Evolutionary conservation across 2,329 filamentous ascomycete genomes (phyloP).

Genomic region (Myriosclerotinia scirpicola): DNA sequence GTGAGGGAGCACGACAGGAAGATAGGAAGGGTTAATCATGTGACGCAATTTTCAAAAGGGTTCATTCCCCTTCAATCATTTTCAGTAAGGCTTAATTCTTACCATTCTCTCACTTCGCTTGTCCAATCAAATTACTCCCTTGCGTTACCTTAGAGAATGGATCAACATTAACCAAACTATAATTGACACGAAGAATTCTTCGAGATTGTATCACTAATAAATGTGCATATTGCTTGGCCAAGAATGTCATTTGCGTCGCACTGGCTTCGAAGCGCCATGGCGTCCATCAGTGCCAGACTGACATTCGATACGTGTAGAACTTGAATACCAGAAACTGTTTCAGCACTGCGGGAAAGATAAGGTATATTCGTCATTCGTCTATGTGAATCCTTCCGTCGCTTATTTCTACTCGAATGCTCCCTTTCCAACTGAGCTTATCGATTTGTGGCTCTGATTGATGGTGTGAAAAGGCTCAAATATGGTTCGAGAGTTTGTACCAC

Average conservation of each 20-base stretch:
- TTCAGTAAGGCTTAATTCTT: constrained; percentile 14
- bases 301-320: constrained; percentile 19
- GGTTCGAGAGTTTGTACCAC: constrained; percentile 22
- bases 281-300: constrained; percentile 18
- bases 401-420: constrained; percentile 13
- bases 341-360: constrained; percentile 14
- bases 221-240: constrained; percentile 19
- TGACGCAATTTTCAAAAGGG: constrained; percentile 17
- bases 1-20: constrained; percentile 25
- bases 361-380: constrained; percentile 22
- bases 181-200: constrained; percentile 21
- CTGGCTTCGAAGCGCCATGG: constrained; percentile 19
- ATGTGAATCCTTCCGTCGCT: constrained; percentile 23
- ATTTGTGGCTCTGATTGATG: constrained; percentile 17
- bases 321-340: constrained; percentile 4
- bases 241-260: constrained; percentile 10
- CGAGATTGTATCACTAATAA: constrained; percentile 23
- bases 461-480: constrained; percentile 20
- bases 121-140: constrained; percentile 18
- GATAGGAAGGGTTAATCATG: constrained; percentile 28
- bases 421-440: constrained; percentile 14
- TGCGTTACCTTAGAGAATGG: constrained; percentile 21
- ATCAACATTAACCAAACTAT: constrained; percentile 14
- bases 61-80: constrained; percentile 9
- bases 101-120: background rate